Evolutionary conservation across 1,284 basidiomycete species (phyloP), one percentile per base, ranked within the genome.

Genomic region (Tremellales sp.): DNA sequence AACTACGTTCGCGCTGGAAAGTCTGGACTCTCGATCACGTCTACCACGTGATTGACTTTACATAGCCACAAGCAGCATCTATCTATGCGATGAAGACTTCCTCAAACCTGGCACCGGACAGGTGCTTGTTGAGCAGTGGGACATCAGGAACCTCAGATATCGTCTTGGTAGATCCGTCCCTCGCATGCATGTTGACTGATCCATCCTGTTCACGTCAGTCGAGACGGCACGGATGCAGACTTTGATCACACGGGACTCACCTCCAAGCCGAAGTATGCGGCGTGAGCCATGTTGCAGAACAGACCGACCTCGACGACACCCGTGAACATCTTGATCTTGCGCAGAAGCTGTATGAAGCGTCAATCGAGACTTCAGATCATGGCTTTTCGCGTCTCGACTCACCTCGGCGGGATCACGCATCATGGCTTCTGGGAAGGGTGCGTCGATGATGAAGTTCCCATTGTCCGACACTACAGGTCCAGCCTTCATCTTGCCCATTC

Each of bases 231-330:
- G 41, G 19, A 21, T 40, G 17, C 26, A n/a, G 22, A 47, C 43
- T n/a, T 46, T 21, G 25, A 39, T 11, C 12, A 22, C 13, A 31
- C 10, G 15, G 10, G 29, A 68, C 78, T 54, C 51, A 87, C 87
- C 76, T 84, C 81, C 64, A 96, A 94, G 17, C 94, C 94, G 76
- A 97, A 98, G 79, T 97, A 98, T 10, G 93, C 93, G 0, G 90
- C 91, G 70, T 86, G 83, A n/a, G 87, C 90, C 81, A 97, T 86
- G 48, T 84, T 78, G 68, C 89, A 92, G 79, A 98, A 98, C 21
- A 98, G 75, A 0, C 96, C 96, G 27, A 97, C 96, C 73, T 98
- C 94, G 26, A 97, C 87, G 11, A 98, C 91, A 50, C 96, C 94
- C 1, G 94, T 97, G 46, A 96, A 78, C 80, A 93, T 82, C 77